These are phyloP conservation scores for Nephelium lappaceum DNA, from an alignment of 345 rosid species.

Conservation along the genomic window DNA sequence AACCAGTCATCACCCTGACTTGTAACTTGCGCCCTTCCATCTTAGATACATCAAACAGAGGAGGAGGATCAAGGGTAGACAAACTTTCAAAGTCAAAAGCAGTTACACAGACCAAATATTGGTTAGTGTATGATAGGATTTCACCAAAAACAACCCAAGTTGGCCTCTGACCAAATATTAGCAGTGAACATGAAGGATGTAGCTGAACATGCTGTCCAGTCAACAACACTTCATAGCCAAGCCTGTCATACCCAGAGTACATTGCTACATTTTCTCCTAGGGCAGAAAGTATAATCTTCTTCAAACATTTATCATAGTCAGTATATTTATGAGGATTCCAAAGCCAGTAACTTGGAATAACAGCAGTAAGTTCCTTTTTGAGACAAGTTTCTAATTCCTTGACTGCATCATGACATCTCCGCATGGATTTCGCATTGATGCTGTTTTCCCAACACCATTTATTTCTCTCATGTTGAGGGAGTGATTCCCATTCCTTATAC, in stretches of 20 bases:
- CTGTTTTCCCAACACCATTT: slow-evolving; percentile 96
- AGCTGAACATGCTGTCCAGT: slow-evolving; percentile 74
- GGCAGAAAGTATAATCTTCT: slow-evolving; percentile 66
- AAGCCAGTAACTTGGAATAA: slow-evolving; percentile 61
- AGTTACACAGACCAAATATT: slow-evolving; percentile 87
- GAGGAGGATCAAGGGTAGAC: slow-evolving; percentile 61
- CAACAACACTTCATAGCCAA: slow-evolving; percentile 86
- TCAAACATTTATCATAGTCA: slow-evolving; percentile 50
- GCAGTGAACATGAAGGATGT: slow-evolving; percentile 88
- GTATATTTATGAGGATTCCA: slow-evolving; percentile 62
- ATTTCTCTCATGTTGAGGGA: slow-evolving; percentile 52
- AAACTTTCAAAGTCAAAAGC: slow-evolving; percentile 74
- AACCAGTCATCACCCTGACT: slow-evolving; percentile 56
- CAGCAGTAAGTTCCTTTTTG: slow-evolving; percentile 57
- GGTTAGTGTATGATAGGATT: slow-evolving; percentile 53
- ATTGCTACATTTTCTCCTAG: slow-evolving; percentile 86
- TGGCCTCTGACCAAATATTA: slow-evolving; percentile 77
- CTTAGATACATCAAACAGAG: slow-evolving; percentile 58
- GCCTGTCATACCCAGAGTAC: slow-evolving; percentile 80
- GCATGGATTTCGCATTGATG: slow-evolving; percentile 87
- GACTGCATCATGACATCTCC: slow-evolving; percentile 84
- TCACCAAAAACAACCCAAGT: slow-evolving; percentile 90
- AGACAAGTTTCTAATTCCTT: slow-evolving; percentile 71
- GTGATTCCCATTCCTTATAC: slow-evolving; percentile 74
- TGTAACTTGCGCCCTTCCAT: slow-evolving; percentile 62